Base-by-base conservation (phyloP, 2,329 filamentous ascomycete species). In the Pseudogymnoascus sp. region DNA sequence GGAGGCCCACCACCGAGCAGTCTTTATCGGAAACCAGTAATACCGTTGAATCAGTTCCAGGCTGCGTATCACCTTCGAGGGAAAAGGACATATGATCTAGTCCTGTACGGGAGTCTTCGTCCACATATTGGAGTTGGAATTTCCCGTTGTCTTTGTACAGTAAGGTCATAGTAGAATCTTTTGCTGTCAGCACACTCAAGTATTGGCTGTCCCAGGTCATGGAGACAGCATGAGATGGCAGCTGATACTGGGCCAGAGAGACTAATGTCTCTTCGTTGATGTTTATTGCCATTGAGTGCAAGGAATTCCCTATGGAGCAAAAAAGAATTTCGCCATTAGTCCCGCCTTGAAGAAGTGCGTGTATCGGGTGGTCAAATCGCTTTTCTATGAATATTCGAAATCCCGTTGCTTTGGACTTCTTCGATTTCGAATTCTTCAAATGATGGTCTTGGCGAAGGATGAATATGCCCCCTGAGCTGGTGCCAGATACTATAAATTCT, bases 241-340 rank as follows among this genome's bases (percentile, higher is more conserved):
- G 73, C 12, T 77, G 72, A 63, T 80, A 79, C 31, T 75, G 72
- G 44, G 79, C 81, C 63, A 77, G 72, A 4, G 74, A 71, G 62
- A 75, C 79, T 47, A 88, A 75, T 64, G 77, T 83, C 69, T 80
- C 84, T 33, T 82, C 77, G 2, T 66, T 68, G 1, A 76, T 65
- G 62, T 86, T 80, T 2, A 87, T 77, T 16, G 78, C 74, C 40
- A 84, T 79, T 77, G 83, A 86, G 60, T 83, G 78, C 1, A 92
- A 70, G 1, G 70, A 77, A 12, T 71, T 74, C 65, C 86, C 77
- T 65, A 77, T 74, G 71, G 84, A 82, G 74, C 82, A 79, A 66
- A 88, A 79, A 59, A 89, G 72, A 64, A 56, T 56, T 11, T 56
- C 50, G 50, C 50, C 50, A 11, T 14, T 56, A 33, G 28, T 7